Percentiles rank a stretch among this genome's conserved stretches.
Evolutionary conservation across 2,329 filamentous ascomycete species (phyloP).

Genomic region (Pseudocercospora pini-densiflorae): DNA sequence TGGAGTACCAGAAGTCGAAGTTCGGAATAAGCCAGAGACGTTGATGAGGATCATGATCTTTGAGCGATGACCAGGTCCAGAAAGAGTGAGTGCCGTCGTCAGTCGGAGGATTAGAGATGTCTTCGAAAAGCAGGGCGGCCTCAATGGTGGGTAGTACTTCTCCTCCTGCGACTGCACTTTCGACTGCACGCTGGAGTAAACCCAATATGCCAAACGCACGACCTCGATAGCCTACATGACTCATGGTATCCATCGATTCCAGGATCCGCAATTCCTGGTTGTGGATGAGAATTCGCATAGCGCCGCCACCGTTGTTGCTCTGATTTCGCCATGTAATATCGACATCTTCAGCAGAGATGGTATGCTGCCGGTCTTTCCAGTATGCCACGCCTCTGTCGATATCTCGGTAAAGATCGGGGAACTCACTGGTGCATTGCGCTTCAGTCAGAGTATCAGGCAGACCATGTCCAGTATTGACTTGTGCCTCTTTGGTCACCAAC

Average conservation of each 20-base stretch:
- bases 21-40: constrained; percentile 25
- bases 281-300: constrained; percentile 26
- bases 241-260: constrained; percentile 23
- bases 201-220: constrained; percentile 21
- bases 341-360: constrained; percentile 19
- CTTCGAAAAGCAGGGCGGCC: constrained; percentile 25
- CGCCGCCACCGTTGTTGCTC: constrained; percentile 19
- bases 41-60: constrained; percentile 3
- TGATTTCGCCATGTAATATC: constrained; percentile 36
- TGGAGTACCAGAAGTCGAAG: constrained; percentile 21
- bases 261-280: constrained; percentile 28
- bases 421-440: constrained; percentile 53
- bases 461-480: not conserved
- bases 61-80: constrained; percentile 20
- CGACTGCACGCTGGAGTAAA: constrained; percentile 25
- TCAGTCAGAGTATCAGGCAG: constrained; percentile 22
- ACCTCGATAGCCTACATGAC: constrained; percentile 15
- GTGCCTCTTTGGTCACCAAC: not conserved
- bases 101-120: constrained; percentile 22
- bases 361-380: constrained; percentile 22
- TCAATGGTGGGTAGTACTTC: constrained; percentile 29
- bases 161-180: constrained; percentile 21
- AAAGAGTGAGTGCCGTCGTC: constrained; percentile 17
- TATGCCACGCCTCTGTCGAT: constrained; percentile 44
- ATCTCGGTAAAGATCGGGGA: constrained; percentile 51